phyloP scores from a whole-genome alignment of 345 rosid species.

The Euphorbia tirucalli region DNA sequence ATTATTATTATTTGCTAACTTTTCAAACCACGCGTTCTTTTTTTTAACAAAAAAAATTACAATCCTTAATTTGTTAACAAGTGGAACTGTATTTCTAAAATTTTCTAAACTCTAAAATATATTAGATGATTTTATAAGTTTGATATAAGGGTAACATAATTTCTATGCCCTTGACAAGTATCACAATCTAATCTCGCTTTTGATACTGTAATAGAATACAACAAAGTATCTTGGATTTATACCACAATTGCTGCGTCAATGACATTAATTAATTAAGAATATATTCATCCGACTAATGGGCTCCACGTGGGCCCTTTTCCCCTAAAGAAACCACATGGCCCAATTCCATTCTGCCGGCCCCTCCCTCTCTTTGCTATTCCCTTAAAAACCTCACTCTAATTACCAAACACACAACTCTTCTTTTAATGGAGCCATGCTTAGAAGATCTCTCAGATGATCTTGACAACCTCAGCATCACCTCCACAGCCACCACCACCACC shows the following conservation, averaged over 20 bases:
- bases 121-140: too few species aligned
- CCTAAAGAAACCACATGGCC: slow-evolving; percentile 36
- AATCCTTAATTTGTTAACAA: too few species aligned
- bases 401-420: slow-evolving; percentile 6
- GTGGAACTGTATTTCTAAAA: too few species aligned
- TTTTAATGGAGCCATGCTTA: slow-evolving; percentile 27
- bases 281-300: slow-evolving; percentile 6
- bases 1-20: too few species aligned
- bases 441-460: slow-evolving; percentile 40
- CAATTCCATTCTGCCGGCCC: slow-evolving; percentile 42
- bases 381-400: slow-evolving; percentile 16
- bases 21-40: too few species aligned
- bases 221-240: neutral
- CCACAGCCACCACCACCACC: slow-evolving; percentile 22
- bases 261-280: neutral
- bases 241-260: neutral
- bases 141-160: too few species aligned
- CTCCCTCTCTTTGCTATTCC: neutral
- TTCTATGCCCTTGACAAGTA: too few species aligned
- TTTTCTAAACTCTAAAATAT: too few species aligned
- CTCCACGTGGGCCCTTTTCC: slow-evolving; percentile 23
- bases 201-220: neutral
- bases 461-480: slow-evolving; percentile 37
- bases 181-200: too few species aligned
- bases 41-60: too few species aligned